Evolutionary conservation across 768 basidiomycete genomes (phyloP).

Genomic region (Russula dissimulans): DNA sequence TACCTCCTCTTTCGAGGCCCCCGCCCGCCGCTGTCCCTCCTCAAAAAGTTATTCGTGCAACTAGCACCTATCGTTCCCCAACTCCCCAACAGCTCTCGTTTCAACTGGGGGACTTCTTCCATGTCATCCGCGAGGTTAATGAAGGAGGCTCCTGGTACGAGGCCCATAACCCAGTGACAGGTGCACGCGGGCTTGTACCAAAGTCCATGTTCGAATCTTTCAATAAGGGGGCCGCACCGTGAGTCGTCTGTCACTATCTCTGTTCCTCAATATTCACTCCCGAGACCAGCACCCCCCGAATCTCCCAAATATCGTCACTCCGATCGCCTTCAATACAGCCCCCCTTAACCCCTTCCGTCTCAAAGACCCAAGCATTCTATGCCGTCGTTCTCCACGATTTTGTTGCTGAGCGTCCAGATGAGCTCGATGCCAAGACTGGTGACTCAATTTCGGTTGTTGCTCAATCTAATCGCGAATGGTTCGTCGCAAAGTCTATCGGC

Average conservation of each 20-base stretch:
- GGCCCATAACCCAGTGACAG: conserved; percentile 88
- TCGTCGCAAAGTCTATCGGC: conserved; percentile 97
- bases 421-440: conserved; percentile 89
- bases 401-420: conserved; percentile 88
- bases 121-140: conserved; percentile 74
- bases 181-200: conserved; percentile 87
- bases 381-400: conserved; percentile 96
- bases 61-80: conserved; percentile 52
- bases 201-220: conserved; percentile 86
- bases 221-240: conserved; percentile 60
- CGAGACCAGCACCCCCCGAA: neutral
- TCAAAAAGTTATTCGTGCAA: conserved; percentile 90
- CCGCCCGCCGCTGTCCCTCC: conserved; percentile 68
- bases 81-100: conserved; percentile 85
- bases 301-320: conserved; percentile 8
- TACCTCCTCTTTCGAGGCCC: conserved; percentile 63
- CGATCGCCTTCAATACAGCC: conserved; percentile 28
- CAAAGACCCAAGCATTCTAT: conserved; percentile 65
- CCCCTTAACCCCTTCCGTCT: neutral
- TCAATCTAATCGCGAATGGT: conserved; percentile 99
- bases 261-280: conserved; percentile 1
- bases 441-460: conserved; percentile 96
- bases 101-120: conserved; percentile 93
- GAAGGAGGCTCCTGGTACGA: conserved; percentile 68
- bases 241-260: conserved; percentile 26